Base-by-base conservation (phyloP, 2,329 filamentous ascomycete species). In the Clonostachys solani region DNA sequence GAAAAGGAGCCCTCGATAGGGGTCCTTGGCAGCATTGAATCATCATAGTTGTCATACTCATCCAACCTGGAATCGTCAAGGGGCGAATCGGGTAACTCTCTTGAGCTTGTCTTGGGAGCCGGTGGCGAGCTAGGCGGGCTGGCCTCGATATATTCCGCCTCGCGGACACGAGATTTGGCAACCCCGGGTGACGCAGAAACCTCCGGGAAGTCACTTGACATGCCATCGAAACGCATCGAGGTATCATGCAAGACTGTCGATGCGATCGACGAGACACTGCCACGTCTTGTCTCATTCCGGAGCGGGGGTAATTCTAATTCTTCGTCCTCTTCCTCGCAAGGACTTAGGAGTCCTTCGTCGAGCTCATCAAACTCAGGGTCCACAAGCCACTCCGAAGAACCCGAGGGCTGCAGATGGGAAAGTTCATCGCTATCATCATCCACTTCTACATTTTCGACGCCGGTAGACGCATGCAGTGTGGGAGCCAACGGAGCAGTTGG, bases 81-180 rank as follows among this genome's bases (percentile, higher is more conserved):
- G 40, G 74, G 72, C 6, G 67, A 67, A 23, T 71, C 60, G 4
- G 72, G 72, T 2, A 55, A 51, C 35, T 59, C 54, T 8, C 50
- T 50, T 5, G 49, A 48, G 43, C 55, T 53, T 13, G 38, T 45
- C 12, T 50, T 37, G 2, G 48, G 52, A 40, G 61, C 47, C 1
- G 72, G 73, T 5, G 75, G 76, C 6, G 77, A 78, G 58, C 72
- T 77, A 3, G 74, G 71, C 5, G 72, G 72, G 50, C 73, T 77
- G 16, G 67, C 61, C 13, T 33, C 66, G 52, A 67, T 46, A 61
- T 72, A 57, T 18, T 59, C 50, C 12, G 61, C 53, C 47, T 67
- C 58, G 10, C 56, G 63, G 33, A 67, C 52, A 18, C 61, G 62
- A 29, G 48, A 51, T 36, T 51, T 57, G 34, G 55, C 55, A 7